phyloP scores from a whole-genome alignment of 2,329 filamentous ascomycete species.

The Alternaria atra region DNA sequence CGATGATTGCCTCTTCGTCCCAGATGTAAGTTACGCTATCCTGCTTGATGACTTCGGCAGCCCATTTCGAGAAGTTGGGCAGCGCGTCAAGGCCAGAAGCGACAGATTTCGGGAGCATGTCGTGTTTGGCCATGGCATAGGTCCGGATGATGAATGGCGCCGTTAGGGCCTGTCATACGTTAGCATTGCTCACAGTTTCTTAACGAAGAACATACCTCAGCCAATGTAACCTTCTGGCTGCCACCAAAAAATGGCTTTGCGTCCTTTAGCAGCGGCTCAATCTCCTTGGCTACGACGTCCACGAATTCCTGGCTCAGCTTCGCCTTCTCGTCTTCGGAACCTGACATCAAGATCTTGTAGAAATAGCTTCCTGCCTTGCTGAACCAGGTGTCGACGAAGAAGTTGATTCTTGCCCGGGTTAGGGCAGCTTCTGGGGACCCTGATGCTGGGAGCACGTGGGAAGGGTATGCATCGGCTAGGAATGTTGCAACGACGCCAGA shows the following conservation, averaged over 20 bases:
- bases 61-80: constrained; percentile 76
- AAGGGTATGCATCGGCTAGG: constrained; percentile 73
- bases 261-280: constrained; percentile 72
- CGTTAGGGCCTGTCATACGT: constrained; percentile 61
- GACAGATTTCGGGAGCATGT: constrained; percentile 62
- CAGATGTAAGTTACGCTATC: constrained; percentile 68
- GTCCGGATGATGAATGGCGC: constrained; percentile 74
- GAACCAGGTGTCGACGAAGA: constrained; percentile 76
- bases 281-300: constrained; percentile 69
- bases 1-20: constrained; percentile 40
- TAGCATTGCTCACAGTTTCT: constrained; percentile 5
- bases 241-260: constrained; percentile 58
- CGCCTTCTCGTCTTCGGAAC: constrained; percentile 59
- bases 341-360: constrained; percentile 58
- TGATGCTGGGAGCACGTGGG: constrained; percentile 69
- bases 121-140: constrained; percentile 63
- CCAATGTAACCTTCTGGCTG: constrained; percentile 68
- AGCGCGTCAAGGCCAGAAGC: constrained; percentile 61
- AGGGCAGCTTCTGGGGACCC: constrained; percentile 65
- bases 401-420: constrained; percentile 70
- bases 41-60: constrained; percentile 65
- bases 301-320: constrained; percentile 62
- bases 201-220: constrained; percentile 66
- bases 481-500: constrained; percentile 78
- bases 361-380: constrained; percentile 65